These are phyloP conservation scores for Tricholoma flavovirens DNA, from an alignment of 768 basidiomycete species.

Conservation along the genomic window DNA sequence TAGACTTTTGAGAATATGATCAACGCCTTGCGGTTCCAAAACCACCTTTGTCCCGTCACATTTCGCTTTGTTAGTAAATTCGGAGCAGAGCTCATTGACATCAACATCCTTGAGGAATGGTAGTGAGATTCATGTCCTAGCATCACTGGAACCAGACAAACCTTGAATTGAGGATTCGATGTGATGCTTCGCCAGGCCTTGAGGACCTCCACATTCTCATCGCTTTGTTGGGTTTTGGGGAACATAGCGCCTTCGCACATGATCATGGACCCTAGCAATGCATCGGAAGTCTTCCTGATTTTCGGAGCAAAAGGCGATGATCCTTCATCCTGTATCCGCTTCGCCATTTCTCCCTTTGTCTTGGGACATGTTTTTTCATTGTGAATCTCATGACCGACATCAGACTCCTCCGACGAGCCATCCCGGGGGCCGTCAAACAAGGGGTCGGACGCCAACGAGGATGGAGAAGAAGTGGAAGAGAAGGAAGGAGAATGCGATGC, in stretches of 20 bases:
- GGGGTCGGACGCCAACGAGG: slow-evolving; percentile 27
- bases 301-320: slow-evolving; percentile 51
- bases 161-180: slow-evolving; percentile 71
- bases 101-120: slow-evolving; percentile 53
- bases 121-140: slow-evolving; percentile 1
- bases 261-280: slow-evolving; percentile 46
- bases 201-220: slow-evolving; percentile 71
- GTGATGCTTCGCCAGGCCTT: slow-evolving; percentile 77
- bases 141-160: slow-evolving; percentile 24
- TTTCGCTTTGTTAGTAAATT: slow-evolving; percentile 76
- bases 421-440: slow-evolving; percentile 31
- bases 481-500: slow-evolving; percentile 25
- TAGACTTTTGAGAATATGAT: slow-evolving; percentile 41
- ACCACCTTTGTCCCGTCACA: slow-evolving; percentile 85
- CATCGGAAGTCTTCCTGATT: slow-evolving; percentile 40
- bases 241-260: slow-evolving; percentile 63
- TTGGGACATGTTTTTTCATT: slow-evolving; percentile 38
- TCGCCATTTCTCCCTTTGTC: slow-evolving; percentile 47
- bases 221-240: slow-evolving; percentile 62
- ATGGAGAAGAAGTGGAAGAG: slow-evolving; percentile 35
- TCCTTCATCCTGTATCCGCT: slow-evolving; percentile 49
- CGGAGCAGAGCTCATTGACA: slow-evolving; percentile 70
- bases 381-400: slow-evolving; percentile 16
- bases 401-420: slow-evolving; percentile 26
- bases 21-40: slow-evolving; percentile 51